phyloP scores from a whole-genome alignment of 2,329 filamentous ascomycete species.

The Sporothrix phasma region DNA sequence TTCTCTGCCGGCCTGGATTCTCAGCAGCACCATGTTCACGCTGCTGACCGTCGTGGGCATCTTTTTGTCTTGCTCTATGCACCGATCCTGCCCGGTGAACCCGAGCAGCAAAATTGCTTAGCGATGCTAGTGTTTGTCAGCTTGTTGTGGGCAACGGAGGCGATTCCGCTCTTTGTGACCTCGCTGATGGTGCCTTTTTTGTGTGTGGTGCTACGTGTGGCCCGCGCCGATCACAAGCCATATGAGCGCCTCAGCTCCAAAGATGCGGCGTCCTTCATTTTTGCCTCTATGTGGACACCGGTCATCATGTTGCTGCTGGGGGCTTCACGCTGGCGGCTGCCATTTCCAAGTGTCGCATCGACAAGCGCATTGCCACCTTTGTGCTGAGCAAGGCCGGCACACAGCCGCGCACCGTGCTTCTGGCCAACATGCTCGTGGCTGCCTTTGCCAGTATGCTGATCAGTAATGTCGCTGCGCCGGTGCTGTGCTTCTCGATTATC shows the following conservation, averaged over 20 bases:
- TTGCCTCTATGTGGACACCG: slow-evolving; percentile 96
- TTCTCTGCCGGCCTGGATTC: slow-evolving; percentile 67
- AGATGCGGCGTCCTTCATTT: slow-evolving; percentile 72
- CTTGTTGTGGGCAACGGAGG: slow-evolving; percentile 93
- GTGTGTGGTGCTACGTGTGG: slow-evolving; percentile 75
- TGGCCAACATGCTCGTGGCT: slow-evolving; percentile 98
- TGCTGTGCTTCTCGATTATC: slow-evolving; percentile 95
- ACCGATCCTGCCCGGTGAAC: slow-evolving; percentile 66
- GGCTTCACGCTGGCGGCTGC: slow-evolving; percentile 95
- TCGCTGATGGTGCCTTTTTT: slow-evolving; percentile 90
- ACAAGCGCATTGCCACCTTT: slow-evolving; percentile 92
- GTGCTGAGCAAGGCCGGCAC: slow-evolving; percentile 95
- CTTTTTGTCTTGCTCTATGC: slow-evolving; percentile 66
- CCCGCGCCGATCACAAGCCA: slow-evolving; percentile 61
- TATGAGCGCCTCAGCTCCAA: slow-evolving; percentile 66
- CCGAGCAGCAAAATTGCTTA: slow-evolving; percentile 92
- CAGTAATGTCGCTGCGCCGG: slow-evolving; percentile 93
- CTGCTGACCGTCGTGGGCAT: slow-evolving; percentile 60
- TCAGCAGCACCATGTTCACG: slow-evolving; percentile 71
- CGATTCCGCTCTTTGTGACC: slow-evolving; percentile 93
- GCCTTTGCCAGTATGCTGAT: slow-evolving; percentile 99
- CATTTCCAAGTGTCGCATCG: slow-evolving; percentile 92
- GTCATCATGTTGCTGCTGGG: slow-evolving; percentile 97
- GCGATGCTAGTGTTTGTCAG: slow-evolving; percentile 91
- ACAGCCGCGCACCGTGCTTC: slow-evolving; percentile 72